These are phyloP conservation scores for Vitis riparia DNA, from an alignment of 164 flowering plant genomes.

Conservation along the genomic window DNA sequence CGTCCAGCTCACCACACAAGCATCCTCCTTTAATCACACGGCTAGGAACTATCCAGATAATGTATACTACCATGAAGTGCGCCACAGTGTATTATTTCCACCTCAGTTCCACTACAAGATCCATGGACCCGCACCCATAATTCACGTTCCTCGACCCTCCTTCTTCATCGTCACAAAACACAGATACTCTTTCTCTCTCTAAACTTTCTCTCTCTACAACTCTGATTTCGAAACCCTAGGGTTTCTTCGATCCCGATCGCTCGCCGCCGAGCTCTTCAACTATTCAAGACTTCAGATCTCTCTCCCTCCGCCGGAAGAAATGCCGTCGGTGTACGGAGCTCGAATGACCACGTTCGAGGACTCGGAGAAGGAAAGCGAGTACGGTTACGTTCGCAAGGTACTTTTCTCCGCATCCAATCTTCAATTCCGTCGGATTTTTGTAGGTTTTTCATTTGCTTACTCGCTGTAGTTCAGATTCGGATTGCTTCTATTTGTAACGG, in stretches of 20 bases:
- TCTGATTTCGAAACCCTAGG: conserved; percentile 3
- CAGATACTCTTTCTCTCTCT: no score
- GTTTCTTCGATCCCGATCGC: conserved; percentile 6
- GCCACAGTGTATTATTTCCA: no score
- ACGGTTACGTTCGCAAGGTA: conserved; percentile 92
- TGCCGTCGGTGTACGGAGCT: conserved; percentile 75
- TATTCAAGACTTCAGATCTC: conserved; percentile 8
- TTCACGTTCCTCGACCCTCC: no score
- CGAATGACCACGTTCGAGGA: conserved; percentile 94
- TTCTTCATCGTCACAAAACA: no score
- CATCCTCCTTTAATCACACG: no score
- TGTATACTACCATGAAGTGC: no score
- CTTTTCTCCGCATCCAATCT: background rate
- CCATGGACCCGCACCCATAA: no score
- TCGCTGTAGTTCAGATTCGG: background rate
- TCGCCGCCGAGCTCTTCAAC: no score
- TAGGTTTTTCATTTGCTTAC: background rate
- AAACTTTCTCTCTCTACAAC: background rate
- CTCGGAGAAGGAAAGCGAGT: conserved; percentile 98
- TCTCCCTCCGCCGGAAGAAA: conserved; percentile 20
- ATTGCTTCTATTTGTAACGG: background rate
- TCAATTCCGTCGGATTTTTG: background rate
- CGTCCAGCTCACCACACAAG: no score
- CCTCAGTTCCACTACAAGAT: no score
- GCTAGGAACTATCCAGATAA: no score